Percentiles rank a stretch among this genome's conserved stretches.
These are phyloP conservation scores for Omphalotus guepiniiformis DNA, from an alignment of 768 basidiomycete species.

Conservation along the genomic window DNA sequence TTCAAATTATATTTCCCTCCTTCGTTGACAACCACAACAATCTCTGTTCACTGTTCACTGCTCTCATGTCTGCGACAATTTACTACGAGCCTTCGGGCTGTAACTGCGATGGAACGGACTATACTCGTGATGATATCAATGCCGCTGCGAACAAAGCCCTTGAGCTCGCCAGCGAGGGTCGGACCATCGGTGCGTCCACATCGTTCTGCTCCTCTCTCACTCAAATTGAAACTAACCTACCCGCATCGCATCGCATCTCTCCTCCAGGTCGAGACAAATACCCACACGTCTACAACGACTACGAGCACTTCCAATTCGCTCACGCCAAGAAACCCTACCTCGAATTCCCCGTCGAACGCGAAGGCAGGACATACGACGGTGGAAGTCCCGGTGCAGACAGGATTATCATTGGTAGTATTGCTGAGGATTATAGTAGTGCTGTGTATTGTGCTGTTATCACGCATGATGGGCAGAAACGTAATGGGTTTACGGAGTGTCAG, in stretches of 20 bases:
- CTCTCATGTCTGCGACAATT: background rate
- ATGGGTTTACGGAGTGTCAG: constrained; percentile 8
- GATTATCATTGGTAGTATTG: constrained; percentile 13
- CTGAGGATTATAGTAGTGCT: constrained; percentile 6
- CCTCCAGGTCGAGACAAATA: constrained; percentile 8
- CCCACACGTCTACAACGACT: constrained; percentile 12
- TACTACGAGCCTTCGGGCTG: constrained; percentile 8
- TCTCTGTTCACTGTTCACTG: too few relatives aligned
- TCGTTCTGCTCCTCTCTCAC: background rate
- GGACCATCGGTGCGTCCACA: constrained; percentile 2
- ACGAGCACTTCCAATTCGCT: constrained; percentile 8
- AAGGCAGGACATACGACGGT: constrained; percentile 14
- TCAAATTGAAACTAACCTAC: constrained; percentile 2
- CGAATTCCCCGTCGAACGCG: constrained; percentile 5
- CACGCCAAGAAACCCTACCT: constrained; percentile 10
- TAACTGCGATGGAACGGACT: constrained; percentile 9
- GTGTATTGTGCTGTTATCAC: constrained; percentile 11
- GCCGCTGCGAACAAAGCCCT: constrained; percentile 5
- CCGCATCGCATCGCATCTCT: background rate
- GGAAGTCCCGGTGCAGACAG: constrained; percentile 26
- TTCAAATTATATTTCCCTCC: too few relatives aligned
- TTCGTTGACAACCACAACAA: too few relatives aligned
- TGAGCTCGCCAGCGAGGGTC: constrained; percentile 7
- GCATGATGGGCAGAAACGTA: constrained; percentile 6
- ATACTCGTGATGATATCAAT: constrained; percentile 7